Evolutionary conservation across 805 yeast species (phyloP).

Genomic region (Saccharomycopsis sp.): DNA sequence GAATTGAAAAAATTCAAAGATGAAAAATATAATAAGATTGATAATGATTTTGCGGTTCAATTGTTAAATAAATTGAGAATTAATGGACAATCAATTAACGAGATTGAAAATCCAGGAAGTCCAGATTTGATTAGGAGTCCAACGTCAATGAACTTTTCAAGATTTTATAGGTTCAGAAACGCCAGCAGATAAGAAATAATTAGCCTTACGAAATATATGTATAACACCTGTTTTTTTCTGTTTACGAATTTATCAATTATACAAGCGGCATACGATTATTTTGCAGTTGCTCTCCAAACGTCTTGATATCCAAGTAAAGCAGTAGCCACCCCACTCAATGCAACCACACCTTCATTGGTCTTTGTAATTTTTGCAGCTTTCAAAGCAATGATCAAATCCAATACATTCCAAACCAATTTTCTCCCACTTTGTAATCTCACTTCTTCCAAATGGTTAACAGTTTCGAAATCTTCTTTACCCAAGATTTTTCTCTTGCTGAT

Average conservation of each 20-base stretch:
- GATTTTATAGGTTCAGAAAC: slow-evolving; percentile 20
- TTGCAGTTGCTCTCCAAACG: slow-evolving; percentile 10
- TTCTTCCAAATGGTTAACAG: background rate
- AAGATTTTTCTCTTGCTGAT: background rate
- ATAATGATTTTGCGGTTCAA: slow-evolving; percentile 15
- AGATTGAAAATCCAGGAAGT: slow-evolving; percentile 5
- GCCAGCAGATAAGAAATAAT: no score
- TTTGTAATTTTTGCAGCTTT: slow-evolving; percentile 10
- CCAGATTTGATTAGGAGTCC: slow-evolving; percentile 15
- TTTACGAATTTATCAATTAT: no score
- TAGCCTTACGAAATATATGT: no score
- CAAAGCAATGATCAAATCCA: slow-evolving; percentile 18
- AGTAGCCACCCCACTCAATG: slow-evolving; percentile 16
- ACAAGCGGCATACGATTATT: no score
- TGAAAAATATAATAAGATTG: slow-evolving; percentile 18
- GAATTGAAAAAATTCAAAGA: slow-evolving; percentile 17
- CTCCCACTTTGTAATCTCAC: background rate
- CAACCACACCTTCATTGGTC: slow-evolving; percentile 13
- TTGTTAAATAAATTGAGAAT: slow-evolving; percentile 17
- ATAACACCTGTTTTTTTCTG: no score
- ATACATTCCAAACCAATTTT: slow-evolving; percentile 13
- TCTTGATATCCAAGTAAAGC: slow-evolving; percentile 16
- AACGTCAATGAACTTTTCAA: slow-evolving; percentile 17
- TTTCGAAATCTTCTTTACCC: background rate
- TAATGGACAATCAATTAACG: slow-evolving; percentile 17